These are phyloP conservation scores for Zoysia japonica DNA, from an alignment of 176 grass and related monocot species.

Conservation along the genomic window DNA sequence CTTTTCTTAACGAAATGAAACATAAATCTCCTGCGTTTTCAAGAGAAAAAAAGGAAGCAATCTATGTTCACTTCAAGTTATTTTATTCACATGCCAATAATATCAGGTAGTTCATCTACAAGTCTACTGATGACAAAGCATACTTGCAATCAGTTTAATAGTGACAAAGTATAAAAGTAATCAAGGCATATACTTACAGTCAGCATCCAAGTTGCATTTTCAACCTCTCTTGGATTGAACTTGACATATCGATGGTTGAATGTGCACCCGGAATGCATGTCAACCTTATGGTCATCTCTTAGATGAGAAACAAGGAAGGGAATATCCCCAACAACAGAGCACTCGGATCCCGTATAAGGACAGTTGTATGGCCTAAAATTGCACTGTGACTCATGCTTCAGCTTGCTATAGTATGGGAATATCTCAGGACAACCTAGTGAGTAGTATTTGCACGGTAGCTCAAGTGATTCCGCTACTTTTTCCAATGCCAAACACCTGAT, in stretches of 20 bases:
- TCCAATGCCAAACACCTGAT: constrained; percentile 42
- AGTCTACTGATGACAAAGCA: not conserved
- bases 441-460: constrained; percentile 37
- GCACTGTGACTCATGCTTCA: constrained; percentile 48
- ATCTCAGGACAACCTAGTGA: constrained; percentile 43
- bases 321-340: constrained; percentile 33
- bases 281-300: constrained; percentile 47
- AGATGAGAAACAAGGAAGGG: constrained; percentile 45
- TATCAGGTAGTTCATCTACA: not conserved
- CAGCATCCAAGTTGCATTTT: constrained; percentile 49
- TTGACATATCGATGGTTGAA: constrained; percentile 52
- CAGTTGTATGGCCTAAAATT: constrained; percentile 29
- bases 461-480: constrained; percentile 45
- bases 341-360: constrained; percentile 41
- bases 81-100: no score
- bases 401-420: constrained; percentile 49
- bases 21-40: no score
- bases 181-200: constrained; percentile 32
- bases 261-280: constrained; percentile 44
- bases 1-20: no score
- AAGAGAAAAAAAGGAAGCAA: no score
- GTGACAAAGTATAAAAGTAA: not conserved
- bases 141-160: not conserved
- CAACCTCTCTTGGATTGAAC: constrained; percentile 44
- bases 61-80: no score